Evolutionary conservation across 148 eudicot genomes (phyloP).

Genomic region (Heliamphora exappendiculata): DNA sequence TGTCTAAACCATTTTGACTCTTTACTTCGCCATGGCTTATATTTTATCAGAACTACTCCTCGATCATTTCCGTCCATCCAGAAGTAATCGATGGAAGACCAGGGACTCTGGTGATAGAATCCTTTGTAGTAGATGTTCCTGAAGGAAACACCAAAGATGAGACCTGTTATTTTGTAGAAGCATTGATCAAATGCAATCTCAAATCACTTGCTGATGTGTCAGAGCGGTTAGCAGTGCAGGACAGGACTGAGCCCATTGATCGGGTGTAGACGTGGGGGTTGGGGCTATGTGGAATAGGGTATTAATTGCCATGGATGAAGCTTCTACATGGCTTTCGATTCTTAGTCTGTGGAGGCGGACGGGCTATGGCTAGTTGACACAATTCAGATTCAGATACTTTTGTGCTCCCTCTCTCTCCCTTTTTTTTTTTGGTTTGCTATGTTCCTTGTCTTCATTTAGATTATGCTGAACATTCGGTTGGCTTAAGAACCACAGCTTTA

Average conservation of each 20-base stretch:
- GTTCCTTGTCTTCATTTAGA: constrained; percentile 2
- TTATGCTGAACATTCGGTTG: neutral
- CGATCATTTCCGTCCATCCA: constrained; percentile 59
- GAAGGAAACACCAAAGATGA: constrained; percentile 71
- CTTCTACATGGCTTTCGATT: constrained; percentile 16
- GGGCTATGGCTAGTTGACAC: constrained; percentile 10
- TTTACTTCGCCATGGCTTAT: neutral
- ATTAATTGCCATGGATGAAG: constrained; percentile 19
- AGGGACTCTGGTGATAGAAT: constrained; percentile 64
- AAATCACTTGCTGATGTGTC: constrained; percentile 61
- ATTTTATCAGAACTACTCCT: constrained; percentile 53
- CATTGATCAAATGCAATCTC: constrained; percentile 66
- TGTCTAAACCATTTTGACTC: neutral
- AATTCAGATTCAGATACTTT: neutral
- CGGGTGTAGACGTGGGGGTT: constrained; percentile 17
- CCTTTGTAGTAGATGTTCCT: constrained; percentile 58
- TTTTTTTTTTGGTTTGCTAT: neutral
- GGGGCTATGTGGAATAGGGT: neutral
- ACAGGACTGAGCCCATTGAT: constrained; percentile 42
- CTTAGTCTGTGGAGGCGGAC: constrained; percentile 11
- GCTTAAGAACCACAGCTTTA: constrained; percentile 13
- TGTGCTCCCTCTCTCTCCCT: neutral
- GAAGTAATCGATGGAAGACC: constrained; percentile 58
- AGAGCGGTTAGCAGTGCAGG: constrained; percentile 53
- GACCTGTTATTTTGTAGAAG: constrained; percentile 62